Evolutionary conservation across 441 rosid species (phyloP), one percentile per base, ranked within the genome.

Genomic region (Rhodomyrtus psidioides): DNA sequence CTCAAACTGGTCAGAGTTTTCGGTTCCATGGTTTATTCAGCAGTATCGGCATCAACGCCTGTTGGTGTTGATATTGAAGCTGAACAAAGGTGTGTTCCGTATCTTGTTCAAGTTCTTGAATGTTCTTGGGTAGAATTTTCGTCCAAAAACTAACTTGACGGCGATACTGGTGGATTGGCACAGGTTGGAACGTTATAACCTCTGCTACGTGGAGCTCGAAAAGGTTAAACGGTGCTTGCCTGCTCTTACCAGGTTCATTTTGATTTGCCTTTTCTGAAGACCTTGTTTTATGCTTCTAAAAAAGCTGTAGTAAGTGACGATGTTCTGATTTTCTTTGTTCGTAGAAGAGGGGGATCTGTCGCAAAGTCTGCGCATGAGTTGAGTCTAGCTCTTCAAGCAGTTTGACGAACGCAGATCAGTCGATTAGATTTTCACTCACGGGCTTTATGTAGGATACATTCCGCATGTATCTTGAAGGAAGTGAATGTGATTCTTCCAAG

Each of bases 41-140:
- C 98, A 28, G 85, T 96, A 55, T 96, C 96, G 6, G 97, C 99
- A 88, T 91, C 97, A 65, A 88, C 94, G 62, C 90, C 98, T 74
- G 95, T 95, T 88, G 99, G 99, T 82, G 96, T 95, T 86, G 99
- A 98, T 90, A 95, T 98, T 81, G 99, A 98, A 92, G 99, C 98
- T 51, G 99, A 98, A 88, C 96, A 94, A 90, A 98, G 99, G 99
- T 96, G 70, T 53, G 92, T 85, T 9, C 46, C 21, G 30, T 57
- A 51, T 70, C 87, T 82, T 86, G 57, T 53, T 84, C 84, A 57
- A 57, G 84, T 82, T 65, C 75, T 76, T 59, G 39, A 39, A 34
- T 21, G 49, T 70, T 26, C 49, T 65, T 21, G 79, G 79, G 39
- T 70, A 21, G 26, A 70, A 70, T 19, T 34, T 70, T 21, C n/a